phyloP scores from a whole-genome alignment of 1,284 basidiomycete species.

The Moesziomyces parantarcticus region DNA sequence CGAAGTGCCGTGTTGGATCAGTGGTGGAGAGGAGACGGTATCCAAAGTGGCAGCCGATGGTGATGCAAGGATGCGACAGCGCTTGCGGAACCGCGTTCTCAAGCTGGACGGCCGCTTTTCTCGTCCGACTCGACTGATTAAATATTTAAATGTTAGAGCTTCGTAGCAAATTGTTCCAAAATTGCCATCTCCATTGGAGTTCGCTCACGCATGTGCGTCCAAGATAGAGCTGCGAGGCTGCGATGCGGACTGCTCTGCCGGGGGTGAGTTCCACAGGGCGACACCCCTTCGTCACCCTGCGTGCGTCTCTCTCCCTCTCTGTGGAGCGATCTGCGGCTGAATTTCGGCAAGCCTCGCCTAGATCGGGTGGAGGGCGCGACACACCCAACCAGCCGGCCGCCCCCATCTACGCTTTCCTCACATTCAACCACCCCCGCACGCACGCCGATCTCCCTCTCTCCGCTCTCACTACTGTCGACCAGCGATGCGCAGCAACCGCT shows the following conservation, averaged over 20 bases:
- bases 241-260: not conserved
- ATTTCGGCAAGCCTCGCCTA: not conserved
- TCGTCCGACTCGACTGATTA: slow-evolving; percentile 12
- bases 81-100: slow-evolving; percentile 25
- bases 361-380: not conserved
- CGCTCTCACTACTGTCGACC: too few relatives aligned
- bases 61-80: slow-evolving; percentile 14
- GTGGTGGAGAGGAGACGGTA: not conserved
- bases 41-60: slow-evolving; percentile 1
- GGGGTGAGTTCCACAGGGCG: too few relatives aligned
- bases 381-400: too few relatives aligned
- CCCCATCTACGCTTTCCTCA: not conserved
- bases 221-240: not conserved
- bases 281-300: too few relatives aligned
- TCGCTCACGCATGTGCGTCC: not conserved
- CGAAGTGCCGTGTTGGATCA: not conserved
- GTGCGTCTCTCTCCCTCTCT: not conserved
- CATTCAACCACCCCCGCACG: not conserved
- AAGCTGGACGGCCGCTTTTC: not conserved
- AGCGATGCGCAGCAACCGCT: too few relatives aligned
- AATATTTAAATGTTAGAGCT: too few relatives aligned
- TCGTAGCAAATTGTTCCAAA: not conserved
- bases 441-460: too few relatives aligned
- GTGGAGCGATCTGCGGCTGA: slow-evolving; percentile 8
- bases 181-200: not conserved